Conservation (phyloP, 2,329 filamentous ascomycete species). For the Colletotrichum camelliae region DNA sequence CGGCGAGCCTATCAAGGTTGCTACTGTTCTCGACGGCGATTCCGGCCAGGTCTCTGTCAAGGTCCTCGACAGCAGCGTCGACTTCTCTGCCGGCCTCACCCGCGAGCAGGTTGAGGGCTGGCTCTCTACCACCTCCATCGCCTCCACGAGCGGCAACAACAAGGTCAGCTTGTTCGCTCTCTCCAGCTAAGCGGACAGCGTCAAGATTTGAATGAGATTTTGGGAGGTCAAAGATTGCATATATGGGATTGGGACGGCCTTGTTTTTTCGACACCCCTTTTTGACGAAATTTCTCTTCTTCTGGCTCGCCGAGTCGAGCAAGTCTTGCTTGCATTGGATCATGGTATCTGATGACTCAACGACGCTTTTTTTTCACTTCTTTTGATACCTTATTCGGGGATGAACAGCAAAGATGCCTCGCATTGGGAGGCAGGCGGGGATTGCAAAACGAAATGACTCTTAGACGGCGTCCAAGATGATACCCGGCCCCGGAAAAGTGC, state of each 20-base stretch:
- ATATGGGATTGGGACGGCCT: background rate
- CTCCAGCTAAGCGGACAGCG: background rate
- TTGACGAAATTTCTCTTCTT: background rate
- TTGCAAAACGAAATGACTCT: constrained; percentile 8
- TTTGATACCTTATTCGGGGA: background rate
- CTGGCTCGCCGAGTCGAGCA: background rate
- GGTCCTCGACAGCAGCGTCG: constrained; percentile 46
- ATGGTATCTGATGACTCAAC: background rate
- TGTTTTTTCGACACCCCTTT: background rate
- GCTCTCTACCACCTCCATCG: constrained; percentile 25
- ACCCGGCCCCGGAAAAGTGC: constrained; percentile 13
- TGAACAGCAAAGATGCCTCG: background rate
- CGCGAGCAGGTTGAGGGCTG: constrained; percentile 41
- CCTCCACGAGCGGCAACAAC: background rate
- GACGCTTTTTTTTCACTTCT: background rate
- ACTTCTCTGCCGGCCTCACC: constrained; percentile 45
- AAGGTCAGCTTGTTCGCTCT: constrained; percentile 23
- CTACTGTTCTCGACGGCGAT: constrained; percentile 63
- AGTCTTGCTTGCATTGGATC: constrained; percentile 4
- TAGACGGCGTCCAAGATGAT: constrained; percentile 13
- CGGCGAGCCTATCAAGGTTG: constrained; percentile 64
- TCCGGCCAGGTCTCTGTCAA: constrained; percentile 62
- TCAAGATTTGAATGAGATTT: background rate
- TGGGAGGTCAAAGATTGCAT: background rate
- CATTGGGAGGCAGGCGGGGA: background rate